Percentiles rank a stretch among this genome's conserved stretches.
Conservation (phyloP, 1,284 basidiomycete genomes). For the Sporisorium iseilematis-ciliati region DNA sequence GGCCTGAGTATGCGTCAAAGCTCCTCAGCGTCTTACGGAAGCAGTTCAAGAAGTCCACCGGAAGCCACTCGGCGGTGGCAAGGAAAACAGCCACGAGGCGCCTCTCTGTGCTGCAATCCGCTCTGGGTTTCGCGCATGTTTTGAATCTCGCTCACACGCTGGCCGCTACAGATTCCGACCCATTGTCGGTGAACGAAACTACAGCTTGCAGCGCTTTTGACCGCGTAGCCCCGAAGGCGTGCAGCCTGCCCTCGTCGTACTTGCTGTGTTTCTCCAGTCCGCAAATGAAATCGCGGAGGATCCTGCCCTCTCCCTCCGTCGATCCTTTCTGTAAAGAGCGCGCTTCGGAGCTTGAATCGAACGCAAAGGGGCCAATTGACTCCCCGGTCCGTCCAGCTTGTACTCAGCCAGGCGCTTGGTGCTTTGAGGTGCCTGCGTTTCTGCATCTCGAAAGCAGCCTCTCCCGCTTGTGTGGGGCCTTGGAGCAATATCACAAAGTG, state of each 20-base stretch:
- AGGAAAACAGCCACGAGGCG: background rate
- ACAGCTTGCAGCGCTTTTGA: background rate
- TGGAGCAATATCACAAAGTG: background rate
- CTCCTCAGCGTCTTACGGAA: no score
- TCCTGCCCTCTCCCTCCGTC: background rate
- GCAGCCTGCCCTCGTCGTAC: background rate
- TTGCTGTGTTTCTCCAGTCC: background rate
- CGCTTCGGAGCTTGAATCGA: conserved; percentile 10
- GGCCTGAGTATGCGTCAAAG: no score
- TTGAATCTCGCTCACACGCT: background rate
- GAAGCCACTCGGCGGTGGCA: background rate
- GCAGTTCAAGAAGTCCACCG: no score
- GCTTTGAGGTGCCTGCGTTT: background rate
- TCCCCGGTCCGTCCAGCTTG: conserved; percentile 5
- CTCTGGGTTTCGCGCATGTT: background rate
- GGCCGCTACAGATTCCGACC: background rate
- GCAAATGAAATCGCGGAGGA: background rate
- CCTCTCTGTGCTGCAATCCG: background rate
- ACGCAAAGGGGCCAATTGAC: no score
- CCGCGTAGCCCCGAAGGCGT: conserved; percentile 13
- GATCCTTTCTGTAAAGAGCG: background rate
- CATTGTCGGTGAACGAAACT: conserved; percentile 7
- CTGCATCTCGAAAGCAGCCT: background rate
- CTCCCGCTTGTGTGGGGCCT: background rate
- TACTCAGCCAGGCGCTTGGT: background rate